Percentiles rank a stretch among this genome's conserved stretches.
Evolutionary conservation across 371 early-diverging fungal genomes (phyloP).

Genomic region (Basidiobolus heterosporus): DNA sequence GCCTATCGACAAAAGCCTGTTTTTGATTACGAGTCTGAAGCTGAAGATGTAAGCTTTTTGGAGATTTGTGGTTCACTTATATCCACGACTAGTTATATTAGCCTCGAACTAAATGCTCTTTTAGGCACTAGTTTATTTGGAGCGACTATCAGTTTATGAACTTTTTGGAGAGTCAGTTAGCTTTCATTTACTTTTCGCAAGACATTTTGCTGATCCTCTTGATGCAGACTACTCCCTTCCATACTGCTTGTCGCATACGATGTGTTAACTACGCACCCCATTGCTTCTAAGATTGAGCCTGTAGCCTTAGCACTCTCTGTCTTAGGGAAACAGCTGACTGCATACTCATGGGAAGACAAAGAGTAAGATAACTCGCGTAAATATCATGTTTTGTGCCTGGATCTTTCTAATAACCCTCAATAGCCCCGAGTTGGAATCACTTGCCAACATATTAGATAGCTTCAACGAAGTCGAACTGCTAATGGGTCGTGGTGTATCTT

Average conservation of each 20-base stretch:
- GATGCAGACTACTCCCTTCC: slow-evolving; percentile 46
- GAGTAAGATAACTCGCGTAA: slow-evolving; percentile 12
- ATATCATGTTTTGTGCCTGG: slow-evolving; percentile 7
- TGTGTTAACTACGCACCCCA: slow-evolving; percentile 43
- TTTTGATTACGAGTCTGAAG: slow-evolving; percentile 58
- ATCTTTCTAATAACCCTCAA: slow-evolving; percentile 15
- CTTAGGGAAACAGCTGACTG: slow-evolving; percentile 22
- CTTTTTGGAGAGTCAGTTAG: slow-evolving; percentile 39
- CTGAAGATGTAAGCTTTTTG: slow-evolving; percentile 25
- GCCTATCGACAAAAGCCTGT: slow-evolving; percentile 56
- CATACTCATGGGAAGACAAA: slow-evolving; percentile 34
- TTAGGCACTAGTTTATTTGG: slow-evolving; percentile 52
- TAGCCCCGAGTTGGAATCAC: slow-evolving; percentile 17
- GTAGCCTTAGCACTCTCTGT: slow-evolving; percentile 21
- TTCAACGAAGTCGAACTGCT: slow-evolving; percentile 36
- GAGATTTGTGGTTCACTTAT: no score
- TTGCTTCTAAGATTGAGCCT: slow-evolving; percentile 22
- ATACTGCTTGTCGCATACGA: slow-evolving; percentile 59
- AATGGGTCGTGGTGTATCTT: slow-evolving; percentile 40
- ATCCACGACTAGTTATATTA: no score
- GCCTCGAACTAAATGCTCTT: neutral
- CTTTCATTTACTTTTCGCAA: neutral
- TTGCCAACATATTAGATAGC: slow-evolving; percentile 15
- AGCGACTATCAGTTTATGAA: slow-evolving; percentile 41
- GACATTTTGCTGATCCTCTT: neutral